Evolutionary conservation across 23 red algal species (phyloP).

Genomic region (Gracilaria caudata): DNA sequence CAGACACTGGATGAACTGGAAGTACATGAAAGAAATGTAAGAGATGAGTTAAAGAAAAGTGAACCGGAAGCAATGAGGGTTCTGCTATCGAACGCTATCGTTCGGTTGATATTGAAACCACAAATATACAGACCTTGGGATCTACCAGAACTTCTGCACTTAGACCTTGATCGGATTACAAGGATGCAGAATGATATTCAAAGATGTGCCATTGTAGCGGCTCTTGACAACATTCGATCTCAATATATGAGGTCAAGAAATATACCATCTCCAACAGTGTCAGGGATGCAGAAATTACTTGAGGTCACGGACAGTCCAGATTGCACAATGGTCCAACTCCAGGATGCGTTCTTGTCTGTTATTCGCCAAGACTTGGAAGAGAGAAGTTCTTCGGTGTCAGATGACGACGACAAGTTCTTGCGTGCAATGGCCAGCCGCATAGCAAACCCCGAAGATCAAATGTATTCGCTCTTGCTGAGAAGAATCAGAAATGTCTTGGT

Average conservation of each 20-base stretch:
- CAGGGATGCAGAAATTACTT: constrained; percentile 22
- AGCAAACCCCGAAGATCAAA: constrained; percentile 34
- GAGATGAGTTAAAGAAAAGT: constrained; percentile 13
- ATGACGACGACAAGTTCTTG: constrained; percentile 12
- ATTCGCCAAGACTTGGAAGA: neutral
- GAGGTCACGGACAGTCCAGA: neutral
- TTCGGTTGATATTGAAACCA: constrained; percentile 35
- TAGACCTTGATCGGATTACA: constrained; percentile 41
- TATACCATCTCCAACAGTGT: neutral
- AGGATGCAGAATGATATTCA: constrained; percentile 69
- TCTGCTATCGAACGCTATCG: constrained; percentile 19
- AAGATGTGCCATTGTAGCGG: constrained; percentile 34
- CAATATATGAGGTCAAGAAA: constrained; percentile 39
- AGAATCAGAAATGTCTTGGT: constrained; percentile 13
- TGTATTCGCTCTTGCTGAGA: constrained; percentile 15
- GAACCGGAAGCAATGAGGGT: neutral
- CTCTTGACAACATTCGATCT: constrained; percentile 39
- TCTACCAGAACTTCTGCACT: constrained; percentile 49
- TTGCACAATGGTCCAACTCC: constrained; percentile 20
- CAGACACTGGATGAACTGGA: constrained; percentile 5
- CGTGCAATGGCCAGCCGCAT: constrained; percentile 33
- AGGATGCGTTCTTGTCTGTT: neutral
- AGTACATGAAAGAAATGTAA: neutral
- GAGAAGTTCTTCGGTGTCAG: constrained; percentile 2
- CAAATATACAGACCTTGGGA: constrained; percentile 20